phyloP scores from a whole-genome alignment of 371 early-diverging fungal species.

The Amoeboaphelidium protococcarum region DNA sequence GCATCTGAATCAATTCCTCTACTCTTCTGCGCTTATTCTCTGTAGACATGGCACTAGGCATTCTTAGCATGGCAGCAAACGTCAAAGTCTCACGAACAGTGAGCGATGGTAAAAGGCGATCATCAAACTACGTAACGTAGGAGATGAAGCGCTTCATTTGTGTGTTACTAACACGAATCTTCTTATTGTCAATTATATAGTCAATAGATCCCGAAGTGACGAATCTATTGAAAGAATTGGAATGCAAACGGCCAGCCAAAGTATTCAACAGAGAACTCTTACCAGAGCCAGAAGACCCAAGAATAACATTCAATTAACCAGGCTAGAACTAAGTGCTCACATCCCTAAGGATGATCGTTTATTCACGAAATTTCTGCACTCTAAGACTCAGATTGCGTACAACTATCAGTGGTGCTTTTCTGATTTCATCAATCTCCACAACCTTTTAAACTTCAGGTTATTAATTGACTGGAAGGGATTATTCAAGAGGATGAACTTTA shows the following conservation, averaged over 20 bases:
- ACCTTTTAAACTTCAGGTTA: slow-evolving; percentile 10
- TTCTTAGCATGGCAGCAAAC: slow-evolving; percentile 10
- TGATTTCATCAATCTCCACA: slow-evolving; percentile 5
- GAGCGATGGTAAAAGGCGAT: slow-evolving; percentile 15
- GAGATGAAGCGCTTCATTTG: neutral
- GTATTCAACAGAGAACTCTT: slow-evolving; percentile 44
- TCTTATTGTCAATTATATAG: neutral
- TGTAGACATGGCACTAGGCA: slow-evolving; percentile 17
- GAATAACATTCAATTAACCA: slow-evolving; percentile 36
- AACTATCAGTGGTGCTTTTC: slow-evolving; percentile 6
- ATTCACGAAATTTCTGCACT: slow-evolving; percentile 39
- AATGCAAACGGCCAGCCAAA: slow-evolving; percentile 25
- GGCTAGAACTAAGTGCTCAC: neutral
- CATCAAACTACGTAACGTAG: slow-evolving; percentile 6
- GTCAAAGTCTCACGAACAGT: slow-evolving; percentile 12
- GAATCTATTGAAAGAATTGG: slow-evolving; percentile 30
- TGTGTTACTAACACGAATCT: neutral
- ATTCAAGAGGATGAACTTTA: slow-evolving; percentile 10
- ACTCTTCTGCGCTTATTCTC: slow-evolving; percentile 27
- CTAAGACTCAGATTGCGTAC: slow-evolving; percentile 8
- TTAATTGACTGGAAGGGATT: slow-evolving; percentile 5
- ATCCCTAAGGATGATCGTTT: slow-evolving; percentile 19
- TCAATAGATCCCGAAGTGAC: neutral
- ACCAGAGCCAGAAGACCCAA: slow-evolving; percentile 57
- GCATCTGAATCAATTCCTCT: slow-evolving; percentile 38